Evolutionary conservation across 345 rosid species (phyloP).

Genomic region (Aquilaria sinensis): DNA sequence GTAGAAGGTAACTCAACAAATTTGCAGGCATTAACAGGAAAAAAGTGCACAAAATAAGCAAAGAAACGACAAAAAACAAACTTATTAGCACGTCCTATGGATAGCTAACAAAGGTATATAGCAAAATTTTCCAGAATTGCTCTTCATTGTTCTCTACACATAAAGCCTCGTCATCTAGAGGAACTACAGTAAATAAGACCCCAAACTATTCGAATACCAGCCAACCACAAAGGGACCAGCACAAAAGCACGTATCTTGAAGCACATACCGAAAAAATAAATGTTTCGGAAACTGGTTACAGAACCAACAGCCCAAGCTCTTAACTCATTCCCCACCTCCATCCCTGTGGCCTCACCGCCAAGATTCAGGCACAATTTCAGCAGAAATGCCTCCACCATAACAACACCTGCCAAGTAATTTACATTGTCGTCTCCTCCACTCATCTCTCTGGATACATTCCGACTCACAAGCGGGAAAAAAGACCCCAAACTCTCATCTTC

Average conservation of each 20-base stretch:
- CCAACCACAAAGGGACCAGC: neutral
- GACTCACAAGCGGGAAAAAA: constrained; percentile 34
- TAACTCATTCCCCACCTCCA: constrained; percentile 35
- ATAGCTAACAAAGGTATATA: no score
- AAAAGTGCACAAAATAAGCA: no score
- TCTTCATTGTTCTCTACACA: no score
- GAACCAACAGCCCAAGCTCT: constrained; percentile 42
- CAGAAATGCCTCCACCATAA: constrained; percentile 38
- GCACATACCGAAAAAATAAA: constrained; percentile 46
- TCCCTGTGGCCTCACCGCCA: constrained; percentile 12
- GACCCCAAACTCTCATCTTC: constrained; percentile 17
- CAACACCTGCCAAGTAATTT: constrained; percentile 41
- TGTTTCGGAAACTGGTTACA: constrained; percentile 33
- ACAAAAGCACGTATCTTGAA: neutral
- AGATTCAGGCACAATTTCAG: constrained; percentile 44
- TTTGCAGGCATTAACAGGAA: no score
- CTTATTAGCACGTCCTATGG: no score
- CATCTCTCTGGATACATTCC: constrained; percentile 21
- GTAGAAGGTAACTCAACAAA: no score
- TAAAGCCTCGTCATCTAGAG: no score
- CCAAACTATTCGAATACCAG: neutral
- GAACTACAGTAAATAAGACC: neutral
- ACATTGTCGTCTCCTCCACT: constrained; percentile 25
- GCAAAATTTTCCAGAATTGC: no score
- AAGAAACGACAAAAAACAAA: no score